phyloP scores from a whole-genome alignment of 202 grass and related monocot genomes.

The Schoenoplectus tabernaemontani region DNA sequence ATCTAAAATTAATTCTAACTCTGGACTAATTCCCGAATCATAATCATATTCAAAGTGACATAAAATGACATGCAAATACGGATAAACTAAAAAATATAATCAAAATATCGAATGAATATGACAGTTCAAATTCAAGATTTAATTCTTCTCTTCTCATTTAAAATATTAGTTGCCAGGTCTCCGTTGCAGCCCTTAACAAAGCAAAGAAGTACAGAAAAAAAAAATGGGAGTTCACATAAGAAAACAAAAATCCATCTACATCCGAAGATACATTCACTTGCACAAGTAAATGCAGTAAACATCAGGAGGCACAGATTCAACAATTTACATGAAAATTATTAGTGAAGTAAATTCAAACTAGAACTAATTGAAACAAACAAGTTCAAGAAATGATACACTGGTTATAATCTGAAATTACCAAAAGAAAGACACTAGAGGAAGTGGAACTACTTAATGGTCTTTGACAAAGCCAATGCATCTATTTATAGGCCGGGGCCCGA shows the following conservation, averaged over 20 bases:
- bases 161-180: no score
- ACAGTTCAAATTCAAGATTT: no score
- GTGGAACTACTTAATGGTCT: background rate
- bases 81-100: no score
- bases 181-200: no score
- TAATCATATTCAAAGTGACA: no score
- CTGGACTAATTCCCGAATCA: no score
- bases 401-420: background rate
- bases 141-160: no score
- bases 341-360: background rate
- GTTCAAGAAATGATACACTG: background rate
- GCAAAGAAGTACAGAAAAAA: no score
- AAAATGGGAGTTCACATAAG: no score
- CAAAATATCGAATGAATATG: no score
- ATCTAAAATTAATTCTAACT: no score
- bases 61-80: no score
- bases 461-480: background rate
- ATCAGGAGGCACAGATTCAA: background rate
- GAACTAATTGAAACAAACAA: background rate
- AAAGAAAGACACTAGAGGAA: background rate
- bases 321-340: conserved; percentile 4
- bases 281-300: background rate
- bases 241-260: background rate
- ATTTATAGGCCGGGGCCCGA: conserved; percentile 4
- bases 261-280: background rate